These are phyloP conservation scores for Suillus alpinus DNA, from an alignment of 768 basidiomycete species.

Conservation along the genomic window DNA sequence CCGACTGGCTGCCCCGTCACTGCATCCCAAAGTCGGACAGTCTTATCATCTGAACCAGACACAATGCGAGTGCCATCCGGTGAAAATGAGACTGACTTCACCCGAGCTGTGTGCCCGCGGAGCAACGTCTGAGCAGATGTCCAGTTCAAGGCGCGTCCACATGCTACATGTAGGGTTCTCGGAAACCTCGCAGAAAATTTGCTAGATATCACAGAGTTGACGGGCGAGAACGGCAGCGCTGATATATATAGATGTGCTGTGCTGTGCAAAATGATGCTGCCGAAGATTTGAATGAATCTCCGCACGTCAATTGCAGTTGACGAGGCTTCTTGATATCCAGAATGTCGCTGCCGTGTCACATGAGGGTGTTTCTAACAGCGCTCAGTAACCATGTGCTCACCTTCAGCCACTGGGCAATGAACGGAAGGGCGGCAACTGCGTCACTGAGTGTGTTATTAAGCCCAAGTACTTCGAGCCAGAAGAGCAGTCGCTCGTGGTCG, in stretches of 20 bases:
- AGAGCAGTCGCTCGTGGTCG: conserved; percentile 27
- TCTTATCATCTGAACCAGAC: neutral
- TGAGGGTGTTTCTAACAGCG: neutral
- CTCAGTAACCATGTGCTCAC: neutral
- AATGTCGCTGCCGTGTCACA: neutral
- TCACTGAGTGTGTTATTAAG: conserved; percentile 5
- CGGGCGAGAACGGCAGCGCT: conserved; percentile 34
- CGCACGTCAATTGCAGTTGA: conserved; percentile 19
- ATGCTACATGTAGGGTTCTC: neutral
- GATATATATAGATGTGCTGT: conserved; percentile 40
- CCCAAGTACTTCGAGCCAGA: conserved; percentile 39
- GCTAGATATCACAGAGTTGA: conserved; percentile 17
- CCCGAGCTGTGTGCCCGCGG: neutral
- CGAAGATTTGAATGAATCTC: conserved; percentile 32
- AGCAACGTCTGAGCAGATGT: neutral
- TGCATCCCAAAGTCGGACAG: conserved; percentile 1
- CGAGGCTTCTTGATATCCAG: neutral
- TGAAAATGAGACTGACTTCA: neutral
- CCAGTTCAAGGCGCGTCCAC: neutral
- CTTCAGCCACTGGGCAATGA: neutral
- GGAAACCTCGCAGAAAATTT: conserved; percentile 7
- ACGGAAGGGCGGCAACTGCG: neutral
- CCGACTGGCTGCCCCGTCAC: neutral
- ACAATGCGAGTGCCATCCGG: neutral
- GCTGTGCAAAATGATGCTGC: conserved; percentile 25